Percentiles rank a stretch among this genome's conserved stretches.
Conservation (phyloP, 1,284 basidiomycete species). For the Boletus semigastroideus region DNA sequence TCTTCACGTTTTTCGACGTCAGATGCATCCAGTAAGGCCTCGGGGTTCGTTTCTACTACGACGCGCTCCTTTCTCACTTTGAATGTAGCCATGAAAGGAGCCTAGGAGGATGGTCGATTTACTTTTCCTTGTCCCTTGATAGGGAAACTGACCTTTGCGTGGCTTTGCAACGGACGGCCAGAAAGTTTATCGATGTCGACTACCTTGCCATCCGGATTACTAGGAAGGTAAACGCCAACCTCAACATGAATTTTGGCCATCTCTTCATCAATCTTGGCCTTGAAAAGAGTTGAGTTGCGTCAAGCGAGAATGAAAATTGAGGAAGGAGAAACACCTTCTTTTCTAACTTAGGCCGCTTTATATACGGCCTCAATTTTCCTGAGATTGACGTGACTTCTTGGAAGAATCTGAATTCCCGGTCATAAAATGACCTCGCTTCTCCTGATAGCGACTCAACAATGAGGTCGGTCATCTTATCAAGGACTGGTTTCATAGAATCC, state of each 20-base stretch:
- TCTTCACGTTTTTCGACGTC: constrained; percentile 59
- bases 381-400: constrained; percentile 96
- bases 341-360: constrained; percentile 94
- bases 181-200: constrained; percentile 97
- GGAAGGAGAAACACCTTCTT: constrained; percentile 78
- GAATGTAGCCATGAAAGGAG: constrained; percentile 99
- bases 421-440: constrained; percentile 90
- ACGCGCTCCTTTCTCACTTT: constrained; percentile 87
- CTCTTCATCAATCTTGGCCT: constrained; percentile 99
- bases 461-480: constrained; percentile 85
- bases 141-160: constrained; percentile 77
- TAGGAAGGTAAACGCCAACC: constrained; percentile 94
- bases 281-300: constrained; percentile 5
- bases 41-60: constrained; percentile 62
- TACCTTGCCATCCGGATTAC: constrained; percentile 95
- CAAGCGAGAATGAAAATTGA: not conserved
- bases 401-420: constrained; percentile 96
- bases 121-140: not conserved
- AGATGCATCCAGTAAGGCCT: constrained; percentile 63
- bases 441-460: constrained; percentile 89
- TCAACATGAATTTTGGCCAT: constrained; percentile 96
- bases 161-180: constrained; percentile 93
- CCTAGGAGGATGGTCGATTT: constrained; percentile 47
- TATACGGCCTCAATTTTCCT: constrained; percentile 95
- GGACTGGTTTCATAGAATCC: constrained; percentile 91